phyloP scores from a whole-genome alignment of 495 filamentous ascomycete species.

The Elaphomyces granulatus region DNA sequence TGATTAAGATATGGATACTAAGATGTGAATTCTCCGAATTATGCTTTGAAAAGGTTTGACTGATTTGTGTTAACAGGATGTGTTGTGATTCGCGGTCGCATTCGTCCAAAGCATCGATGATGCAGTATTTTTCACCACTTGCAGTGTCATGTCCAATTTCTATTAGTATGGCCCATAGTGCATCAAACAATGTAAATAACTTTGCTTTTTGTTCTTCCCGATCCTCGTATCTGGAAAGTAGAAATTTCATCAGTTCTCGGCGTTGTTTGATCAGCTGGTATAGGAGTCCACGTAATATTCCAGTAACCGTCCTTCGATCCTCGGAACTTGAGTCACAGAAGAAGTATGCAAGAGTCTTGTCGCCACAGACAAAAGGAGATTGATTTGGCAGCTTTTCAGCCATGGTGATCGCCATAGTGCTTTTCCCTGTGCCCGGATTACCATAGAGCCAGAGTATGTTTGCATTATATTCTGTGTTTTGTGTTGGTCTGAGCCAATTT shows the following conservation, averaged over 20 bases:
- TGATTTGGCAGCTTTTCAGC: conserved; percentile 10
- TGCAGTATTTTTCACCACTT: conserved; percentile 10
- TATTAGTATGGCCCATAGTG: conserved; percentile 13
- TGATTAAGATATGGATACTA: conserved; percentile 14
- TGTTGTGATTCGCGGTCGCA: conserved; percentile 12
- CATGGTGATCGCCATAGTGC: conserved; percentile 14
- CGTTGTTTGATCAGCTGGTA: conserved; percentile 14
- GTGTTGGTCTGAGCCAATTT: conserved; percentile 5
- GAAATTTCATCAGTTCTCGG: conserved; percentile 7
- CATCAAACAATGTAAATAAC: conserved; percentile 18
- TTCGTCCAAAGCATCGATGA: conserved; percentile 19
- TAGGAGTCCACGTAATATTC: conserved; percentile 15
- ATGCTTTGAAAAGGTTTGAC: conserved; percentile 5
- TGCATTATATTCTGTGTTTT: neutral
- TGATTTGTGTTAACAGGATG: conserved; percentile 10
- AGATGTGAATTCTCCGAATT: conserved; percentile 2
- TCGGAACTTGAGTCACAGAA: conserved; percentile 16
- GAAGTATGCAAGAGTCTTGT: conserved; percentile 15
- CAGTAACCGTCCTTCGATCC: conserved; percentile 6
- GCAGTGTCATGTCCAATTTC: conserved; percentile 2
- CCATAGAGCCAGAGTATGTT: conserved; percentile 14
- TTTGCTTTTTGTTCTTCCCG: conserved; percentile 11
- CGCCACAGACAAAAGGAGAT: conserved; percentile 2
- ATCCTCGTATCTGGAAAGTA: conserved; percentile 13
- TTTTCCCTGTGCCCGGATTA: conserved; percentile 18